A percentile compares a stretch with the other conserved stretches of the same genome.
Evolutionary conservation across 2,329 filamentous ascomycete genomes (phyloP).

Genomic region (Pseudogymnoascus sp.): DNA sequence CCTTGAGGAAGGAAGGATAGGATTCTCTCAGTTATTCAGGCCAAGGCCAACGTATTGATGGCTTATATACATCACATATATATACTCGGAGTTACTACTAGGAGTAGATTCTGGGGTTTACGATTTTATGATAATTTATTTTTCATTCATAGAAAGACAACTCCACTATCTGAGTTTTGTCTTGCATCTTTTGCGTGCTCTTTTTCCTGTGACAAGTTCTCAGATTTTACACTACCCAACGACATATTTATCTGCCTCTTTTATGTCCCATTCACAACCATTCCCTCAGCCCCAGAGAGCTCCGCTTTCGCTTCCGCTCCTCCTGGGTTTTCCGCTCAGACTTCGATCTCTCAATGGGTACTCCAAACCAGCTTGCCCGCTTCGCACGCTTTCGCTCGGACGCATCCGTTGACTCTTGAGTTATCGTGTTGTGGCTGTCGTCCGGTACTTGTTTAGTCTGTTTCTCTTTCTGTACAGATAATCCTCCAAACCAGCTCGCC

Average conservation of each 20-base stretch:
- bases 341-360: not conserved
- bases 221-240: not conserved
- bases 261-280: not conserved
- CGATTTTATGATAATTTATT: not conserved
- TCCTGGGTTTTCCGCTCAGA: not conserved
- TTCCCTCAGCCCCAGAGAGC: not conserved
- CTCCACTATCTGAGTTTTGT: not conserved
- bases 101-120: slow-evolving; percentile 1
- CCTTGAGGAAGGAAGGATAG: not conserved
- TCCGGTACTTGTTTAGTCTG: not conserved
- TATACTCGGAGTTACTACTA: slow-evolving; percentile 7
- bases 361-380: not conserved
- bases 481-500: not conserved
- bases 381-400: not conserved
- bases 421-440: not conserved
- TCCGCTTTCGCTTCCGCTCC: not conserved
- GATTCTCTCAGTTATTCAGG: not conserved
- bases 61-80: not conserved
- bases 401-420: not conserved
- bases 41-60: not conserved
- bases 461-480: not conserved
- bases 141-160: not conserved
- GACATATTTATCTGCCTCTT: not conserved
- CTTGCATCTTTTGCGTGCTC: not conserved
- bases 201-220: not conserved